Evolutionary conservation across 257 asterid genomes (phyloP).

Genomic region (Fraxinus quadrangulata): DNA sequence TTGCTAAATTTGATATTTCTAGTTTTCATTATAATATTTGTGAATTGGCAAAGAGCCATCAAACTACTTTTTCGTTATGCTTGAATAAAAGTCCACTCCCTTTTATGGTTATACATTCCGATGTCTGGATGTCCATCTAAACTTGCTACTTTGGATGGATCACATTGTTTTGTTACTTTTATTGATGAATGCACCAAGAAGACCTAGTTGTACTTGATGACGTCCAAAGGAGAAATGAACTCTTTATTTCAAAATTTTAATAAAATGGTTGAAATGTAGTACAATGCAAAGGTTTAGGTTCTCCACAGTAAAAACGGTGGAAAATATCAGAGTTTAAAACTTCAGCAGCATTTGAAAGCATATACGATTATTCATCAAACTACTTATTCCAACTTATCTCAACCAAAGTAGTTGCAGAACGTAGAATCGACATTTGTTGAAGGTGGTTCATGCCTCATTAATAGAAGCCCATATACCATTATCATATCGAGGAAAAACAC

Average conservation of each 20-base stretch:
- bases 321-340: not conserved
- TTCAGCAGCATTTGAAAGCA: not conserved
- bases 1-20: no score
- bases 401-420: not conserved
- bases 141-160: not conserved
- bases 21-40: no score
- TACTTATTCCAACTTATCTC: not conserved
- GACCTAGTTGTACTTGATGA: no score
- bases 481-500: no score
- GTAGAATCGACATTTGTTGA: constrained; percentile 1
- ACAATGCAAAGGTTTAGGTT: not conserved
- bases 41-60: no score
- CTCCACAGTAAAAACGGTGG: not conserved
- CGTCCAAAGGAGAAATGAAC: not conserved
- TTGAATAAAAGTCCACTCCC: not conserved
- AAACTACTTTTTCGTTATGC: no score
- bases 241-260: constrained; percentile 11
- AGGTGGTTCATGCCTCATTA: not conserved
- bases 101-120: not conserved
- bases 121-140: not conserved
- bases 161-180: no score
- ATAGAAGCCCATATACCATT: not conserved
- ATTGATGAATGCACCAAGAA: no score
- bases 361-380: constrained; percentile 7
- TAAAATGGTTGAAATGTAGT: not conserved